phyloP scores from a whole-genome alignment of 2,329 filamentous ascomycete species.

The Neoarthrinium moseri region DNA sequence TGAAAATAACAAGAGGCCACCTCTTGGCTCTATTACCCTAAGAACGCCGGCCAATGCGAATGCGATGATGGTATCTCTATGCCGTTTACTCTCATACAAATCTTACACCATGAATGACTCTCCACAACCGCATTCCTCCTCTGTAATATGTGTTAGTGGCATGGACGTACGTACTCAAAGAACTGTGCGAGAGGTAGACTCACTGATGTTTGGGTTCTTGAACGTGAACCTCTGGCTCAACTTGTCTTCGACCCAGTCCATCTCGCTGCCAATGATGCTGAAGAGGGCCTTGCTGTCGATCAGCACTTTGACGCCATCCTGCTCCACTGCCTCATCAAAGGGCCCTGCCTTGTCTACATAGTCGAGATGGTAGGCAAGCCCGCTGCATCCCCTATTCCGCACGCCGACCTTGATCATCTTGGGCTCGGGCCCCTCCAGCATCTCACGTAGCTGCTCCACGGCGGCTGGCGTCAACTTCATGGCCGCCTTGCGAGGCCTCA shows the following conservation, averaged over 20 bases:
- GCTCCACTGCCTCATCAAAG: constrained; percentile 91
- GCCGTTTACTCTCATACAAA: background rate
- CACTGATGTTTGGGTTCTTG: constrained; percentile 96
- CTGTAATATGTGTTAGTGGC: constrained; percentile 46
- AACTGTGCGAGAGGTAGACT: constrained; percentile 40
- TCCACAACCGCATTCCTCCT: constrained; percentile 91
- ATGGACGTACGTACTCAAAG: too few species aligned
- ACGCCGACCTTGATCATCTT: constrained; percentile 95
- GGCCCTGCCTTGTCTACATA: constrained; percentile 87
- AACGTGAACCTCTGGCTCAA: constrained; percentile 91
- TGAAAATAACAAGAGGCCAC: constrained; percentile 2
- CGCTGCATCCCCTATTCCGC: constrained; percentile 90
- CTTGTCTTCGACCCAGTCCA: constrained; percentile 99
- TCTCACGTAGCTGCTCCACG: constrained; percentile 70
- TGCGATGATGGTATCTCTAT: constrained; percentile 9
- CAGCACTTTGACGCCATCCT: constrained; percentile 92
- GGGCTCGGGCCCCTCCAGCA: constrained; percentile 82
- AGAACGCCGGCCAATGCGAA: constrained; percentile 12
- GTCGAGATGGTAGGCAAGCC: constrained; percentile 88
- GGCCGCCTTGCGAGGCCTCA: constrained; percentile 83
- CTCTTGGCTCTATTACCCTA: constrained; percentile 3
- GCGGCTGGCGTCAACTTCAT: constrained; percentile 83
- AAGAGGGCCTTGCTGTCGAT: constrained; percentile 97
- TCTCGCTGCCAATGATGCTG: constrained; percentile 97
- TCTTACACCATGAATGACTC: constrained; percentile 84